phyloP scores from a whole-genome alignment of 306 rosid genomes.

The Cercis canadensis region DNA sequence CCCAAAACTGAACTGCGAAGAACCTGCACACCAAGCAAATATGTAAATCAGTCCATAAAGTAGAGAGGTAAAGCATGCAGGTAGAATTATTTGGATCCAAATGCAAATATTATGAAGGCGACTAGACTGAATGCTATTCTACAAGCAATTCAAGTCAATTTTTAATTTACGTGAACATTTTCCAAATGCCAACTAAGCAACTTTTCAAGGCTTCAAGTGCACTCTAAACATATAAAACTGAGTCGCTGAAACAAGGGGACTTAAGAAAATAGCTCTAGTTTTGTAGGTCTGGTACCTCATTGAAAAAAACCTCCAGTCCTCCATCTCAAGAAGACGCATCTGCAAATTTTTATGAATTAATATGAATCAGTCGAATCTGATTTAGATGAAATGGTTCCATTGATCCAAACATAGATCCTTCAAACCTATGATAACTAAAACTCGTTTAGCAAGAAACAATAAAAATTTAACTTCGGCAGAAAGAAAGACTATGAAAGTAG shows the following conservation, averaged over 20 bases:
- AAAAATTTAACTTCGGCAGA: conserved; percentile 20
- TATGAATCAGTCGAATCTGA: conserved; percentile 21
- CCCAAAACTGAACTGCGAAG: conserved; percentile 39
- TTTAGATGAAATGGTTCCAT: conserved; percentile 19
- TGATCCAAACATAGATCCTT: conserved; percentile 22
- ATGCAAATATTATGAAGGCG: conserved; percentile 20
- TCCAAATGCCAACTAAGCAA: conserved; percentile 4
- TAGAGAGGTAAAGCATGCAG: neutral
- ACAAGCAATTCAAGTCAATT: conserved; percentile 4
- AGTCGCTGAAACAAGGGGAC: neutral
- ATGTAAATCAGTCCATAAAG: neutral
- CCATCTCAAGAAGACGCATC: conserved; percentile 40
- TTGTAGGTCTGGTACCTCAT: conserved; percentile 37
- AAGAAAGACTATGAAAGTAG: conserved; percentile 29
- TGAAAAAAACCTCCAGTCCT: conserved; percentile 32
- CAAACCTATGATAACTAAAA: conserved; percentile 14
- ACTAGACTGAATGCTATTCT: conserved; percentile 25
- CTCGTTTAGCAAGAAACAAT: too few species aligned
- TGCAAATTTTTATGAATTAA: conserved; percentile 36
- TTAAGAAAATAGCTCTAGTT: conserved; percentile 10
- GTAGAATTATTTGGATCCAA: neutral
- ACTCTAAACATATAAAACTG: conserved; percentile 6
- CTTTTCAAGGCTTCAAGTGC: conserved; percentile 6
- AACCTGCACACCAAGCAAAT: conserved; percentile 53
- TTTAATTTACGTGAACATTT: conserved; percentile 4